Conservation (phyloP, 352 stramenopile genomes). For the Phytophthora ramorum region DNA sequence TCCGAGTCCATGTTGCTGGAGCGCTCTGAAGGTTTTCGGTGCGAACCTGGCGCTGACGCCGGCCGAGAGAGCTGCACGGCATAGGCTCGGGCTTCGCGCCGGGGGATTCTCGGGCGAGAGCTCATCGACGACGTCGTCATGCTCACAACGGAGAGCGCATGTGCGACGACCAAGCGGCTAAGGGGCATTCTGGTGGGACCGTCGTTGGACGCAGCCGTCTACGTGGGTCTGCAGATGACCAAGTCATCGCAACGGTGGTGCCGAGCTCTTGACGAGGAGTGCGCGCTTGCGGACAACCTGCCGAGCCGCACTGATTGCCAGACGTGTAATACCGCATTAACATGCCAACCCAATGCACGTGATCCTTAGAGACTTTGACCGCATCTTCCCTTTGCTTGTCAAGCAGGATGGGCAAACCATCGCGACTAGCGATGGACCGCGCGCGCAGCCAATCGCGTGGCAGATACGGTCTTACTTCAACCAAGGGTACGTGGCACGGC, state of each 20-base stretch:
- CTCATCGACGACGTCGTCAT: constrained; percentile 87
- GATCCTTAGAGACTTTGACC: background rate
- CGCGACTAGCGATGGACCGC: background rate
- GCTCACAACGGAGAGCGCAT: constrained; percentile 68
- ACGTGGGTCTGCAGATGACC: constrained; percentile 71
- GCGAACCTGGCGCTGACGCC: constrained; percentile 84
- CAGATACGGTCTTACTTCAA: constrained; percentile 1
- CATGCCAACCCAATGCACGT: no score
- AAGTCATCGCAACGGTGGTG: constrained; percentile 84
- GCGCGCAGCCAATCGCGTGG: constrained; percentile 9
- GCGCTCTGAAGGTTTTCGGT: constrained; percentile 94
- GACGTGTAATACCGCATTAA: no score
- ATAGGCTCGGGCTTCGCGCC: constrained; percentile 76
- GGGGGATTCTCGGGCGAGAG: constrained; percentile 68
- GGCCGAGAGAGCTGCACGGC: constrained; percentile 72
- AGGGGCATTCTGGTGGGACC: constrained; percentile 78
- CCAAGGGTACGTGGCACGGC: constrained; percentile 5
- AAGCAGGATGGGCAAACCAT: constrained; percentile 7
- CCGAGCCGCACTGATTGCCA: constrained; percentile 27
- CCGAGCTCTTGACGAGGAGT: constrained; percentile 78
- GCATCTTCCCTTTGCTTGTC: background rate
- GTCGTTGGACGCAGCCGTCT: constrained; percentile 76
- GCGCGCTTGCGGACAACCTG: constrained; percentile 39
- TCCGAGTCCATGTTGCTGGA: constrained; percentile 97
- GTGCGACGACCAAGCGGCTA: constrained; percentile 78